phyloP scores from a whole-genome alignment of 768 basidiomycete species.

The Macrolepiota fuliginosa region DNA sequence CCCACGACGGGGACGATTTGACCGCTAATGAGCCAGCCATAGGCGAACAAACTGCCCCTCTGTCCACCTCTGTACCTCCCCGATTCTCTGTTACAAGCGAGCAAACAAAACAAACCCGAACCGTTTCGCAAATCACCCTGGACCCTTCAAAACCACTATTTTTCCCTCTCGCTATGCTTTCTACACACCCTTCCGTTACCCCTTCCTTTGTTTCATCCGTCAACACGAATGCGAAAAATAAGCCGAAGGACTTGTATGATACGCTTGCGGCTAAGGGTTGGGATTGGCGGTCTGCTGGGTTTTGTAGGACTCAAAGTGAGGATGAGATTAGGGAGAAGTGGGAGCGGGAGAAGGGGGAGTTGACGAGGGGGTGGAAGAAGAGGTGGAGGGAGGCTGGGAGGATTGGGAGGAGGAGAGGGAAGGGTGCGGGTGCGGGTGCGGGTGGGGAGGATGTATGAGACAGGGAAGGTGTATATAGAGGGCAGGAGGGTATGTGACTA shows the following conservation, averaged over 20 bases:
- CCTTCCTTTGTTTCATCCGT: not conserved
- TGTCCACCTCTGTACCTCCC: slow-evolving; percentile 8
- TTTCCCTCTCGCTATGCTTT: slow-evolving; percentile 44
- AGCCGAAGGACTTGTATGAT: slow-evolving; percentile 47
- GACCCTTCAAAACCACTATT: slow-evolving; percentile 59
- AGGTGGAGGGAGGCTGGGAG: slow-evolving; percentile 75
- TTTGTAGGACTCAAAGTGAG: slow-evolving; percentile 49
- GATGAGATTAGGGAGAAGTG: slow-evolving; percentile 67
- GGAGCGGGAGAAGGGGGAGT: slow-evolving; percentile 64
- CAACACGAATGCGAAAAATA: slow-evolving; percentile 24
- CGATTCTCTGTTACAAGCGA: slow-evolving; percentile 11
- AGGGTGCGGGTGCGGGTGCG: slow-evolving; percentile 40
- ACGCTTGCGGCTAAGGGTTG: slow-evolving; percentile 46
- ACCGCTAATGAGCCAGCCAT: not conserved
- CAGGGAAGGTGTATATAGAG: no score
- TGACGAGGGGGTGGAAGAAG: slow-evolving; percentile 79
- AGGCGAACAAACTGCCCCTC: slow-evolving; percentile 13
- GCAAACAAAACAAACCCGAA: slow-evolving; percentile 16
- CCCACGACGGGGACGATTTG: not conserved
- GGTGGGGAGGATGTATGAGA: slow-evolving; percentile 22
- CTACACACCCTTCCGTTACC: not conserved
- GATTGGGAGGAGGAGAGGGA: slow-evolving; percentile 51
- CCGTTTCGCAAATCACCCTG: slow-evolving; percentile 28
- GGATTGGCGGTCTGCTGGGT: slow-evolving; percentile 43
- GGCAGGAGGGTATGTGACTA: no score